These are phyloP conservation scores for Leccinum obscurum DNA, from an alignment of 768 basidiomycete genomes.

Conservation along the genomic window DNA sequence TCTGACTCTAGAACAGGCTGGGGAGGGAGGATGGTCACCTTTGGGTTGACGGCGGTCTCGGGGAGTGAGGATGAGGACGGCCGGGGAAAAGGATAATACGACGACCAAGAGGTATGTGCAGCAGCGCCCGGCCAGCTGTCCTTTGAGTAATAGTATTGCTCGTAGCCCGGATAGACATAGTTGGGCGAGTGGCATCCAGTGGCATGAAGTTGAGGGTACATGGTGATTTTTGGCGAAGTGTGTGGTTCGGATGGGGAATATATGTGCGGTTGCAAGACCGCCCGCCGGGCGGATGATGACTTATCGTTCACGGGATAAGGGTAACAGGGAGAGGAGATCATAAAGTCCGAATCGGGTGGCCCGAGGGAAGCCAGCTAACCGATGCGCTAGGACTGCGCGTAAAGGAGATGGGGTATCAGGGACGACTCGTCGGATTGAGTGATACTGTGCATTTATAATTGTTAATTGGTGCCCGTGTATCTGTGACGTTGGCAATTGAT, in stretches of 20 bases:
- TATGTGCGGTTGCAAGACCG: conserved; percentile 31
- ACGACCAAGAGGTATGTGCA: conserved; percentile 22
- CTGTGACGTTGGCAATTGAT: conserved; percentile 32
- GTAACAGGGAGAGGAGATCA: conserved; percentile 34
- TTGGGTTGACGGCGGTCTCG: conserved; percentile 27
- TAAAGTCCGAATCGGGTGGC: conserved; percentile 26
- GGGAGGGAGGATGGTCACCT: conserved; percentile 27
- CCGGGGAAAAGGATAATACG: conserved; percentile 14
- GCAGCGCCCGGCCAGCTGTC: conserved; percentile 12
- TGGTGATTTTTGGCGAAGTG: conserved; percentile 20
- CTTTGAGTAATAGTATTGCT: conserved; percentile 25
- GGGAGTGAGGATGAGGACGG: conserved; percentile 20
- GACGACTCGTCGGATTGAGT: conserved; percentile 18
- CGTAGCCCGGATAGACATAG: conserved; percentile 25
- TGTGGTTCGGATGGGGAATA: conserved; percentile 31
- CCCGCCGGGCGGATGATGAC: conserved; percentile 23
- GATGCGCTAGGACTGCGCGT: conserved; percentile 17
- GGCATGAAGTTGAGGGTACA: conserved; percentile 29
- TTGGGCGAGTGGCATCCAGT: conserved; percentile 21
- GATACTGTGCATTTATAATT: conserved; percentile 31
- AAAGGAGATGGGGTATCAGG: conserved; percentile 31
- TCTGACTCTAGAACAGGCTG: conserved; percentile 26
- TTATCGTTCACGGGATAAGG: conserved; percentile 27
- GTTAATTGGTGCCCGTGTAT: conserved; percentile 16
- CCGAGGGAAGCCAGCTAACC: conserved; percentile 18